These are phyloP conservation scores for Picochlorum sp. DNA, from an alignment of 139 green algal species.

Conservation along the genomic window DNA sequence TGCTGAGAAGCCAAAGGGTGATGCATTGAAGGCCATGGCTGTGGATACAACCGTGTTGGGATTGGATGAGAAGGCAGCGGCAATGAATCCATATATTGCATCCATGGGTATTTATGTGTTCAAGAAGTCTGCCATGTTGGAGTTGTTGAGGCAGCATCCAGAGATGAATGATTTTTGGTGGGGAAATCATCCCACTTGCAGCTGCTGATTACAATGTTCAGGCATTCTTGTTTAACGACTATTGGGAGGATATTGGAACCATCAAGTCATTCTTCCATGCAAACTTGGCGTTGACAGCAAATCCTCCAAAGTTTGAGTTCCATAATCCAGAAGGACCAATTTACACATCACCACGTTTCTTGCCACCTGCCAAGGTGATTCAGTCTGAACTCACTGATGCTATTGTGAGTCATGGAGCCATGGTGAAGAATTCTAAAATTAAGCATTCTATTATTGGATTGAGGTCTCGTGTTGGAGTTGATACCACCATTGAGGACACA, in stretches of 20 bases:
- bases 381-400: constrained; percentile 51
- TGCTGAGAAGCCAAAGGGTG: constrained; percentile 95
- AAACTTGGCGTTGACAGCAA: constrained; percentile 88
- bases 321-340: constrained; percentile 94
- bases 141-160: constrained; percentile 59
- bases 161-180: constrained; percentile 94
- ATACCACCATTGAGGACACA: constrained; percentile 58
- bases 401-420: constrained; percentile 76
- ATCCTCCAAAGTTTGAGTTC: constrained; percentile 87
- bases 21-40: constrained; percentile 83
- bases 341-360: constrained; percentile 96
- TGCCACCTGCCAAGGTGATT: constrained; percentile 90
- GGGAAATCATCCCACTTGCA: constrained; percentile 91
- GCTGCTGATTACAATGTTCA: constrained; percentile 49
- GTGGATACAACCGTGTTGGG: constrained; percentile 92
- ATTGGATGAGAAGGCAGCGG: constrained; percentile 57
- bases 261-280: constrained; percentile 99
- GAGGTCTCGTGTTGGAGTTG: constrained; percentile 57
- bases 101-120: constrained; percentile 99
- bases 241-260: constrained; percentile 99
- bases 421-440: constrained; percentile 71
- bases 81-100: constrained; percentile 89
- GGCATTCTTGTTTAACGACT: constrained; percentile 97
- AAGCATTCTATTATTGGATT: constrained; percentile 90
- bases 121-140: constrained; percentile 84